Conservation (phyloP, 768 basidiomycete genomes). For the Candolleomyces aberdarensis region DNA sequence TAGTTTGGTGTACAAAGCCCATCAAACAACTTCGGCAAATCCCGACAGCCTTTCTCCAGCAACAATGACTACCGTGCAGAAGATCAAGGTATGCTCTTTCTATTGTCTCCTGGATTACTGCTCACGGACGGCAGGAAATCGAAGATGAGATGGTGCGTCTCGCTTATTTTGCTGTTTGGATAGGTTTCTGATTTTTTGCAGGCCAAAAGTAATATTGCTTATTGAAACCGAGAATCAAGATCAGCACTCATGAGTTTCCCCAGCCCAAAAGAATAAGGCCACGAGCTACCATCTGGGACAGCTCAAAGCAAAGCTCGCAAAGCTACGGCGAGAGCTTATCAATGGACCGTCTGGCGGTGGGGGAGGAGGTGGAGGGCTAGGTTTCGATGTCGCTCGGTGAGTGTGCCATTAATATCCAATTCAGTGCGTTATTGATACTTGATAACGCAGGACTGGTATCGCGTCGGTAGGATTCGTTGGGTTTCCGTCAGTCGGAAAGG, state of each 20-base stretch:
- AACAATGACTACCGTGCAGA: constrained; percentile 87
- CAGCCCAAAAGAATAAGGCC: constrained; percentile 95
- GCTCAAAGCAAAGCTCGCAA: constrained; percentile 97
- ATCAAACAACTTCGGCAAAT: constrained; percentile 31
- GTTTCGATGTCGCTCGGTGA: constrained; percentile 91
- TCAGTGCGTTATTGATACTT: not conserved
- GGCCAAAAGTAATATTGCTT: constrained; percentile 68
- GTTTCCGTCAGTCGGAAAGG: constrained; percentile 95
- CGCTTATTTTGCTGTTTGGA: constrained; percentile 9
- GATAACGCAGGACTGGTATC: constrained; percentile 72
- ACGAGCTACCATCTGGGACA: constrained; percentile 95
- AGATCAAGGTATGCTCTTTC: constrained; percentile 64
- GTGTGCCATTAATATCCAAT: not conserved
- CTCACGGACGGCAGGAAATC: constrained; percentile 60
- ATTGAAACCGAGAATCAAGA: constrained; percentile 1
- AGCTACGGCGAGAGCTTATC: constrained; percentile 92
- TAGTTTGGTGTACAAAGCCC: constrained; percentile 5
- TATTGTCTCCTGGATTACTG: constrained; percentile 13
- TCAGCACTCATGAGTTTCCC: constrained; percentile 14
- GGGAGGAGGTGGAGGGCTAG: constrained; percentile 85
- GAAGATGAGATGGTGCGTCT: constrained; percentile 92
- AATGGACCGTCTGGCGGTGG: constrained; percentile 69
- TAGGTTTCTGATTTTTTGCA: constrained; percentile 27
- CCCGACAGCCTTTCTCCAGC: constrained; percentile 41
- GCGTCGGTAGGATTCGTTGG: constrained; percentile 94